Evolutionary conservation across 768 basidiomycete species (phyloP).

Genomic region (Leccinum uliginosum): DNA sequence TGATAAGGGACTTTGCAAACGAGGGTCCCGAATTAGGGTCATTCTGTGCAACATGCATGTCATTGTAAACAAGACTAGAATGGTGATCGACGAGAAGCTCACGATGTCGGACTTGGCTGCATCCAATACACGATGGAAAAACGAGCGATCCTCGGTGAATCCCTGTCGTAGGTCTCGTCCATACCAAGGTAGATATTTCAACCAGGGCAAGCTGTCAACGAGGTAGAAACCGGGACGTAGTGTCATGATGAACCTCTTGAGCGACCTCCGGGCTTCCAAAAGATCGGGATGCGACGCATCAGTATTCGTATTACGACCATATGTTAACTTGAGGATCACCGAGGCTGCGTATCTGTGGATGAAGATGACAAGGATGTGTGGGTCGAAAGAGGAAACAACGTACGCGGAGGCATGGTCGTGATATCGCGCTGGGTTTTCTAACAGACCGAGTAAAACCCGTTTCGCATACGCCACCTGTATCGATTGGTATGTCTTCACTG

Average conservation of each 20-base stretch:
- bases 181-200: conserved; percentile 53
- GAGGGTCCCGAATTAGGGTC: conserved; percentile 31
- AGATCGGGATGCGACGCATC: conserved; percentile 15
- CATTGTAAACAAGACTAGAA: not conserved
- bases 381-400: conserved; percentile 33
- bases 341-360: conserved; percentile 11
- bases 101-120: conserved; percentile 43
- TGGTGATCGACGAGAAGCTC: not conserved
- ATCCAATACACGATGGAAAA: conserved; percentile 44
- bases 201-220: conserved; percentile 31
- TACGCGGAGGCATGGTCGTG: conserved; percentile 29
- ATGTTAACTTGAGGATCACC: conserved; percentile 14
- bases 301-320: conserved; percentile 15
- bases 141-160: conserved; percentile 42
- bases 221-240: conserved; percentile 29
- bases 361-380: not conserved
- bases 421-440: conserved; percentile 11
- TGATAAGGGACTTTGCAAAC: conserved; percentile 51
- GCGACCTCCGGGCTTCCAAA: conserved; percentile 14
- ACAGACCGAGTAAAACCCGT: conserved; percentile 5
- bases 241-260: conserved; percentile 16
- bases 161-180: conserved; percentile 47
- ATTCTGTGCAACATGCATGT: not conserved
- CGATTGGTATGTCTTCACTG: conserved; percentile 40
- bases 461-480: conserved; percentile 36